phyloP scores from a whole-genome alignment of 352 stramenopile species.

The Elongisporangium undulatum region DNA sequence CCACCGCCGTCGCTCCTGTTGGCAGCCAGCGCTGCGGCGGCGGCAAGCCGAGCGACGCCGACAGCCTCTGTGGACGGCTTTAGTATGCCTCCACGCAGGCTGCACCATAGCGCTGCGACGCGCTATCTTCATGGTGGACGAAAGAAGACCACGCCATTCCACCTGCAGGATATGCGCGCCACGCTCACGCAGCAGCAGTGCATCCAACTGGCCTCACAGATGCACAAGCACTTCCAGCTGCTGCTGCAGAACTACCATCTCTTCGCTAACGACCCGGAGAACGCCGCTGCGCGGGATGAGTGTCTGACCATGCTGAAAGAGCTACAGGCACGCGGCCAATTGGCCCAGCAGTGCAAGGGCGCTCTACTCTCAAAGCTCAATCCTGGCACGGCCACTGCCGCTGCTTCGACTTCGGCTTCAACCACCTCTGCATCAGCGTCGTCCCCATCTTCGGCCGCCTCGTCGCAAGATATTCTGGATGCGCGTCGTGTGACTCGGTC shows the following conservation, averaged over 20 bases:
- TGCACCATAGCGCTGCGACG: background rate
- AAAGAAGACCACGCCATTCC: background rate
- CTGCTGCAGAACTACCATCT: slow-evolving; percentile 71
- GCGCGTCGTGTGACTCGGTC: slow-evolving; percentile 69
- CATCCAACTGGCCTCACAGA: slow-evolving; percentile 79
- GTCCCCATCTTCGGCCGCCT: background rate
- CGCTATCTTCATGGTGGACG: slow-evolving; percentile 6
- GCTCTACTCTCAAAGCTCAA: slow-evolving; percentile 63
- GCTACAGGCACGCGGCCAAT: slow-evolving; percentile 54
- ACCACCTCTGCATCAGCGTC: background rate
- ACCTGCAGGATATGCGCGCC: slow-evolving; percentile 19
- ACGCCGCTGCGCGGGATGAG: slow-evolving; percentile 13
- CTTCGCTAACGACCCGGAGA: slow-evolving; percentile 16
- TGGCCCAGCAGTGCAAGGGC: slow-evolving; percentile 61
- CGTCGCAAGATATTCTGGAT: slow-evolving; percentile 11
- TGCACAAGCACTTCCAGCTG: slow-evolving; percentile 86
- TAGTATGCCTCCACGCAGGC: background rate
- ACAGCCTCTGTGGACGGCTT: background rate
- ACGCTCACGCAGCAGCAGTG: slow-evolving; percentile 63
- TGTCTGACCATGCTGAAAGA: slow-evolving; percentile 65
- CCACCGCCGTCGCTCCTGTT: background rate
- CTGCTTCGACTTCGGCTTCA: background rate
- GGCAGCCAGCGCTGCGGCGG: background rate
- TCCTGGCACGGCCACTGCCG: slow-evolving; percentile 4
- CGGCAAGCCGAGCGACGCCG: background rate